Percentiles rank a stretch among this genome's conserved stretches.
Evolutionary conservation across 1,139 yeast genomes (phyloP).

Genomic region (Yamadazyma atmosphaerica): DNA sequence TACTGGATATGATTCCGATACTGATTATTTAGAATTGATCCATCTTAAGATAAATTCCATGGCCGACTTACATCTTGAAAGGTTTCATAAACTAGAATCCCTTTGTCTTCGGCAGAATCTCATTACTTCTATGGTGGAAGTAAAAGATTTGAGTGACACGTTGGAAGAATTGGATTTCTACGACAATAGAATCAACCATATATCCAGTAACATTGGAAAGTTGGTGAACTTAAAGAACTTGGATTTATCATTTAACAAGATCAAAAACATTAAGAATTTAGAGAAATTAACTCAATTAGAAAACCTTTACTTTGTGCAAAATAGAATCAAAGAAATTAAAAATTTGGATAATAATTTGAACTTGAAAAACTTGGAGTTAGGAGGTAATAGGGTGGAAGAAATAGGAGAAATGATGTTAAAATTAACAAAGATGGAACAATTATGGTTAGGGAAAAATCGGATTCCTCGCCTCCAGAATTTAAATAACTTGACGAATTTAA

Average conservation of each 20-base stretch:
- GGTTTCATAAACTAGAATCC: conserved; percentile 58
- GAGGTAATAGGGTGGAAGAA: conserved; percentile 78
- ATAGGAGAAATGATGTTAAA: conserved; percentile 59
- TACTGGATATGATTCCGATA: conserved; percentile 58
- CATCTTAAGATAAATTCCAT: conserved; percentile 75
- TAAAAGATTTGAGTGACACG: conserved; percentile 56
- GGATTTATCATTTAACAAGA: conserved; percentile 89
- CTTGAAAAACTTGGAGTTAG: conserved; percentile 79
- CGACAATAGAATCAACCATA: conserved; percentile 88
- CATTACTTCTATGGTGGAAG: conserved; percentile 68
- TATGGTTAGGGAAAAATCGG: conserved; percentile 93
- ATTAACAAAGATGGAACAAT: conserved; percentile 60
- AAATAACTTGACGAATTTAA: conserved; percentile 58
- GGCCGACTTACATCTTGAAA: conserved; percentile 59
- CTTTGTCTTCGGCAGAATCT: conserved; percentile 85
- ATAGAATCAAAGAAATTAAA: conserved; percentile 73
- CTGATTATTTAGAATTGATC: conserved; percentile 69
- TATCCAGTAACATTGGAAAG: conserved; percentile 65
- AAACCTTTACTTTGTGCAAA: conserved; percentile 83
- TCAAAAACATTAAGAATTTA: conserved; percentile 81
- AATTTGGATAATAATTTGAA: conserved; percentile 59
- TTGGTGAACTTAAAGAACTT: conserved; percentile 58
- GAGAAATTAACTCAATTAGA: conserved; percentile 62
- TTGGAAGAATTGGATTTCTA: conserved; percentile 84
- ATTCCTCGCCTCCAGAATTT: conserved; percentile 69